phyloP scores from a whole-genome alignment of 1,284 basidiomycete species.

The Moesziomyces aphidis region DNA sequence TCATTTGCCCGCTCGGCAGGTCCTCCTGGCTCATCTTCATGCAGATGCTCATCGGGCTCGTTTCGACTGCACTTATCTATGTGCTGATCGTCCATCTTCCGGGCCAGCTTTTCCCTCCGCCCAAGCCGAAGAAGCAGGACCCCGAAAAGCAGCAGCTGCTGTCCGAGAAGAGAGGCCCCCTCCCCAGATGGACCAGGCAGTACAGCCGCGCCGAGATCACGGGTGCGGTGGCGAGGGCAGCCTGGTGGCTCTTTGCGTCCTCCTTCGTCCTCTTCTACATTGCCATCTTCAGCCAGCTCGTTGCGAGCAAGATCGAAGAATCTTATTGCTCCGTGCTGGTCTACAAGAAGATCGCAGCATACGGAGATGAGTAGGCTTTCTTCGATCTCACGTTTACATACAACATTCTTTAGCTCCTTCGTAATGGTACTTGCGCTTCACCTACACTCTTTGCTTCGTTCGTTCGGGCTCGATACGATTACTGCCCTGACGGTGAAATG shows the following conservation, averaged over 20 bases:
- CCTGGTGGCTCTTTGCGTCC: conserved; percentile 29
- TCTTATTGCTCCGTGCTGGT: conserved; percentile 26
- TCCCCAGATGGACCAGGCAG: conserved; percentile 15
- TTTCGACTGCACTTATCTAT: conserved; percentile 22
- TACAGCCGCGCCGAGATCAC: conserved; percentile 22
- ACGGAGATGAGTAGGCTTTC: conserved; percentile 13
- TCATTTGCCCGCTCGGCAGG: conserved; percentile 24
- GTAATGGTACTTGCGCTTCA: conserved; percentile 9
- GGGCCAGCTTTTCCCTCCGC: conserved; percentile 21
- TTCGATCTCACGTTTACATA: not conserved
- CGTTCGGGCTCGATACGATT: not conserved
- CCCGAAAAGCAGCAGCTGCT: conserved; percentile 14
- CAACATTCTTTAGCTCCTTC: conserved; percentile 4
- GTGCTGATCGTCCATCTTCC: conserved; percentile 18
- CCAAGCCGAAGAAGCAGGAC: conserved; percentile 24
- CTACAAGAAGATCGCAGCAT: conserved; percentile 18
- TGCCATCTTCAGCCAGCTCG: conserved; percentile 27
- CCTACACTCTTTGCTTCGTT: not conserved
- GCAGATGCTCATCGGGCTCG: conserved; percentile 20
- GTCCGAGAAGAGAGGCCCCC: conserved; percentile 11
- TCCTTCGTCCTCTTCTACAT: conserved; percentile 36
- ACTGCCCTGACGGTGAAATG: not conserved
- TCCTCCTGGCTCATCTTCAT: conserved; percentile 33
- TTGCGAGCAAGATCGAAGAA: conserved; percentile 29
- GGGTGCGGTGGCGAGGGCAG: conserved; percentile 15